phyloP scores from a whole-genome alignment of 176 grass and related monocot species.

The Avena sativa region DNA sequence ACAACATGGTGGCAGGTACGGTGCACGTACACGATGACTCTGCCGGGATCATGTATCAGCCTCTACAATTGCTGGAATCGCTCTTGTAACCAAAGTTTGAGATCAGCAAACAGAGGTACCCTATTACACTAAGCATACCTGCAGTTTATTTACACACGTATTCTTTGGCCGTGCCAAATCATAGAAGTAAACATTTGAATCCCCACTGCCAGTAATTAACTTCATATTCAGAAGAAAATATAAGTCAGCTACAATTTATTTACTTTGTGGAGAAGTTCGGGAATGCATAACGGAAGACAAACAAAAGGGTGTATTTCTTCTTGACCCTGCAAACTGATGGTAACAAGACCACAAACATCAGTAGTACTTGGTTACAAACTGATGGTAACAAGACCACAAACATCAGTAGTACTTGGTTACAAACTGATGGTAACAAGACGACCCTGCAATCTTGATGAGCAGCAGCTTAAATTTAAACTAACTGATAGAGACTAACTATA shows the following conservation, averaged over 20 bases:
- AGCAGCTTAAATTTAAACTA: slow-evolving; percentile 29
- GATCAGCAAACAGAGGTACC: background rate
- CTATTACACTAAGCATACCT: slow-evolving; percentile 51
- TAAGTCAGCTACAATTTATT: slow-evolving; percentile 26
- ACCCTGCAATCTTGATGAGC: background rate
- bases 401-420: background rate
- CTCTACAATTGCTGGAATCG: background rate
- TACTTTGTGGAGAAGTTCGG: background rate
- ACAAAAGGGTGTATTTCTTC: background rate
- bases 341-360: background rate
- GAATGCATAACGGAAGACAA: slow-evolving; percentile 8
- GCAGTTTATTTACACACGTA: slow-evolving; percentile 87
- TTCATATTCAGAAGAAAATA: slow-evolving; percentile 54
- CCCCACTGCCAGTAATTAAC: slow-evolving; percentile 80
- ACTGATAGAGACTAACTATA: slow-evolving; percentile 1
- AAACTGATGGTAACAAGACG: background rate
- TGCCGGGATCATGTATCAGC: slow-evolving; percentile 19
- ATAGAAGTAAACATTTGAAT: slow-evolving; percentile 99
- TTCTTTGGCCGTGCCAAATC: slow-evolving; percentile 95
- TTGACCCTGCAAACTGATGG: background rate
- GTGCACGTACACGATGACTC: slow-evolving; percentile 20
- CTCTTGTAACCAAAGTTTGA: slow-evolving; percentile 8
- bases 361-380: background rate
- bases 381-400: background rate
- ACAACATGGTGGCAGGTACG: slow-evolving; percentile 30